These are phyloP conservation scores for Centella asiatica DNA, from an alignment of 129 eudicot genomes.

Conservation along the genomic window DNA sequence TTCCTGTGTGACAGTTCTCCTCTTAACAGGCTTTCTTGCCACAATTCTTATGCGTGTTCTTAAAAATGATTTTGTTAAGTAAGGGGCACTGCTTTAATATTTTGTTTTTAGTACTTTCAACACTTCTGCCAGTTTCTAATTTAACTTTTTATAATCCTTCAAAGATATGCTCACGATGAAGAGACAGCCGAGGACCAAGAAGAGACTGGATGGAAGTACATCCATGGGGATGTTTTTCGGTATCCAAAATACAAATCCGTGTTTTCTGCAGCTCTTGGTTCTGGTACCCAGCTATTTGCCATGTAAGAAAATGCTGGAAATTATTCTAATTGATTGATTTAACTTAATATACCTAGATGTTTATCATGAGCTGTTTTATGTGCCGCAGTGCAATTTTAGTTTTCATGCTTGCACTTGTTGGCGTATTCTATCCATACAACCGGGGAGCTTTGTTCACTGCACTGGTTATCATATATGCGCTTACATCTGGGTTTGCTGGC, in stretches of 20 bases:
- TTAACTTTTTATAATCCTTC: background rate
- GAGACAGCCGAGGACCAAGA: conserved; percentile 23
- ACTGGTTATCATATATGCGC: conserved; percentile 8
- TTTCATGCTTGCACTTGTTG: conserved; percentile 7
- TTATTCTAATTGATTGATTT: background rate
- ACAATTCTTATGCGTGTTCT: conserved; percentile 1
- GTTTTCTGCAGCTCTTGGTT: conserved; percentile 9
- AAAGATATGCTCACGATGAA: conserved; percentile 20
- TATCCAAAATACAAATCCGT: conserved; percentile 5
- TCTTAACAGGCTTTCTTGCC: conserved; percentile 5
- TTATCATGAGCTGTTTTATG: background rate
- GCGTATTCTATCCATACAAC: conserved; percentile 18
- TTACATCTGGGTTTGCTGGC: conserved; percentile 7
- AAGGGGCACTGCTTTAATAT: background rate
- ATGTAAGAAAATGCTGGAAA: background rate
- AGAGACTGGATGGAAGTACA: conserved; percentile 26
- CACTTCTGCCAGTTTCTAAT: background rate
- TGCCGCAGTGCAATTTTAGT: background rate
- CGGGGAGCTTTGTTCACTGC: conserved; percentile 12
- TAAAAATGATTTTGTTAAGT: conserved; percentile 1
- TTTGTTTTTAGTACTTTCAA: background rate
- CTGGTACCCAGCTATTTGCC: conserved; percentile 4
- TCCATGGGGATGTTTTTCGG: conserved; percentile 19
- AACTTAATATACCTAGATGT: background rate
- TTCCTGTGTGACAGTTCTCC: conserved; percentile 7